Percentiles rank a stretch among this genome's conserved stretches.
These are phyloP conservation scores for Boehmeria nivea DNA, from an alignment of 306 rosid species.

Conservation along the genomic window DNA sequence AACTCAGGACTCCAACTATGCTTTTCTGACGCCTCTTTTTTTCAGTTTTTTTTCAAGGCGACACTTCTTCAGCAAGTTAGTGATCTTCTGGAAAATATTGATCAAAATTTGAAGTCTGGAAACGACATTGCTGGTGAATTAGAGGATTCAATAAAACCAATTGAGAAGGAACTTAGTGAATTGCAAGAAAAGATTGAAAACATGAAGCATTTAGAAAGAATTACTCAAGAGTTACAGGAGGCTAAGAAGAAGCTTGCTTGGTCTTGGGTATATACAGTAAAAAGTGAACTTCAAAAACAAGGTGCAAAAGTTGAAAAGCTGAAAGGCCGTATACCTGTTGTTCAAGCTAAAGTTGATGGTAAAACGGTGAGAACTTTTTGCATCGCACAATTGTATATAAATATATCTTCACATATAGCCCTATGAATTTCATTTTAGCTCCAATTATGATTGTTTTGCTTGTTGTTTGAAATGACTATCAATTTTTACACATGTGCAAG, in stretches of 20 bases:
- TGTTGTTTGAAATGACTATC: no score
- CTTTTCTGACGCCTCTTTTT: conserved; percentile 37
- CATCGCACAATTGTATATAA: background rate
- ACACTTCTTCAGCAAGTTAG: conserved; percentile 91
- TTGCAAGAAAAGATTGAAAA: conserved; percentile 62
- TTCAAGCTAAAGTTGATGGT: conserved; percentile 68
- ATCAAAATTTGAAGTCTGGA: conserved; percentile 41
- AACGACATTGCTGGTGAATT: conserved; percentile 49
- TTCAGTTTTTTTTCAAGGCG: conserved; percentile 92
- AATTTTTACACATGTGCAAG: no score
- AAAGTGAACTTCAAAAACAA: conserved; percentile 52
- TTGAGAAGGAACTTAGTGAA: conserved; percentile 72
- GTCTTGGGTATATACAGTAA: conserved; percentile 87
- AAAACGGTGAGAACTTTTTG: conserved; percentile 38
- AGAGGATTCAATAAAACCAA: conserved; percentile 69
- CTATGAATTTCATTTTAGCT: no score
- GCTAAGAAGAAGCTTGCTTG: conserved; percentile 89
- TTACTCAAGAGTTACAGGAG: conserved; percentile 53
- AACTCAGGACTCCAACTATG: conserved; percentile 20
- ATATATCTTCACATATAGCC: no score
- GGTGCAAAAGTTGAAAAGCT: conserved; percentile 47
- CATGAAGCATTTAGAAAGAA: conserved; percentile 83
- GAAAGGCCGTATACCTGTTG: conserved; percentile 62
- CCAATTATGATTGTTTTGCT: no score
- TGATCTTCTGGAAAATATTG: conserved; percentile 73